Conservation (phyloP, 139 green algal species). For the Coelastrella sp. region DNA sequence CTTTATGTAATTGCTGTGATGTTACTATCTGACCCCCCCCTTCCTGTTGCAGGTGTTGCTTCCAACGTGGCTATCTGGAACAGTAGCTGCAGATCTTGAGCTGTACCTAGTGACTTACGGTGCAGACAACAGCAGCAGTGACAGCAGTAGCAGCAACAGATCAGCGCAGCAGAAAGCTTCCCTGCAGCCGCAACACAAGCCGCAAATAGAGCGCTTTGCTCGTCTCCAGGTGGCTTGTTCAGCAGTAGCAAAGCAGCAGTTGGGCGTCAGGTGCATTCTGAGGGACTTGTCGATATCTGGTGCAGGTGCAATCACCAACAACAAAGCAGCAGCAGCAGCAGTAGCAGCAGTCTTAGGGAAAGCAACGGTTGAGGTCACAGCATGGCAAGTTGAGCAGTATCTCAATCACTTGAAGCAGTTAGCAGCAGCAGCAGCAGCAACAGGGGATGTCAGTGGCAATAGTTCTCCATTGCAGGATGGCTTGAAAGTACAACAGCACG, state of each 20-base stretch:
- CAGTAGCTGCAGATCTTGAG: conserved; percentile 1
- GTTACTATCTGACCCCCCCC: no score
- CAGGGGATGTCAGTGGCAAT: not conserved
- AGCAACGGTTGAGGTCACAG: not conserved
- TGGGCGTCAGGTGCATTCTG: no score
- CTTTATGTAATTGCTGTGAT: no score
- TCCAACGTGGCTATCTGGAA: not conserved
- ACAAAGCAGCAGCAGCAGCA: conserved; percentile 28
- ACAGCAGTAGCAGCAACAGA: conserved; percentile 17
- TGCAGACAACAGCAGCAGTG: conserved; percentile 5
- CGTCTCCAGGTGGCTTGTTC: not conserved
- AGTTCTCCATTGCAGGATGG: not conserved
- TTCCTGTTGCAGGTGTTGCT: conserved; percentile 28
- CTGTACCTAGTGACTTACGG: conserved; percentile 3
- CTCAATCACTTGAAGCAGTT: conserved; percentile 35
- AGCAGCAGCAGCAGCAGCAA: conserved; percentile 3
- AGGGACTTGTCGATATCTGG: no score
- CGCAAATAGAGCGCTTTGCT: not conserved
- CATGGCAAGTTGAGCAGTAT: conserved; percentile 1
- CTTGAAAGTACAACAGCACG: no score
- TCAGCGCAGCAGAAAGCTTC: not conserved
- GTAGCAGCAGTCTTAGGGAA: not conserved
- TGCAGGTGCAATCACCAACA: not conserved
- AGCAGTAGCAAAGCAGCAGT: not conserved
- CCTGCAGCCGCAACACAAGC: not conserved